Conservation (phyloP, 495 filamentous ascomycete species). For the Pseudevernia furfuracea region DNA sequence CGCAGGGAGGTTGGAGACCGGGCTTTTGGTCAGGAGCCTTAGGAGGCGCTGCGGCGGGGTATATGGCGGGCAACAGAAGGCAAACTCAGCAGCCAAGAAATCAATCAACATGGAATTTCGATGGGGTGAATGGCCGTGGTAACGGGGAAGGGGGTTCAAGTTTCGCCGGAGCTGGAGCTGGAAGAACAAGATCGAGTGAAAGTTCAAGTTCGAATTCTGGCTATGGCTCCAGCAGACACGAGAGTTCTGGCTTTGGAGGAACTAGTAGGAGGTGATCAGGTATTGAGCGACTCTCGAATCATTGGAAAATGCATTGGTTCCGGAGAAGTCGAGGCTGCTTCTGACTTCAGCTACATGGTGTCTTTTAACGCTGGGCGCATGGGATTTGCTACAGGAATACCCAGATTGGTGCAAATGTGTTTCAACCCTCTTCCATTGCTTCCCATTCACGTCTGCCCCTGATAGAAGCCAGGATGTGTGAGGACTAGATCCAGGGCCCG, state of each 20-base stretch:
- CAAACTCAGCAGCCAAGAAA: constrained; percentile 29
- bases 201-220: constrained; percentile 38
- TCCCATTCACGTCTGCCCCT: neutral
- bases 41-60: constrained; percentile 63
- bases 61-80: constrained; percentile 54
- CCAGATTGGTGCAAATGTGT: neutral
- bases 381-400: neutral
- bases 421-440: neutral
- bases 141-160: constrained; percentile 47
- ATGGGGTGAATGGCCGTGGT: constrained; percentile 30
- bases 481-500: neutral
- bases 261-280: constrained; percentile 59
- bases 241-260: constrained; percentile 86
- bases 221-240: constrained; percentile 50
- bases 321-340: neutral
- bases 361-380: neutral
- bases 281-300: neutral
- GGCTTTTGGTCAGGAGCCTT: constrained; percentile 82
- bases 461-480: neutral
- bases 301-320: neutral
- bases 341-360: neutral
- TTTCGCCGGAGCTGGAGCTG: constrained; percentile 29
- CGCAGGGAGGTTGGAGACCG: constrained; percentile 60
- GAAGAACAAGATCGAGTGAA: constrained; percentile 33
- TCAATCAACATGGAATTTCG: constrained; percentile 9